A percentile compares a stretch with the other conserved stretches of the same genome.
Conservation (phyloP, 441 rosid genomes). For the Cnidoscolus chayamansa region DNA sequence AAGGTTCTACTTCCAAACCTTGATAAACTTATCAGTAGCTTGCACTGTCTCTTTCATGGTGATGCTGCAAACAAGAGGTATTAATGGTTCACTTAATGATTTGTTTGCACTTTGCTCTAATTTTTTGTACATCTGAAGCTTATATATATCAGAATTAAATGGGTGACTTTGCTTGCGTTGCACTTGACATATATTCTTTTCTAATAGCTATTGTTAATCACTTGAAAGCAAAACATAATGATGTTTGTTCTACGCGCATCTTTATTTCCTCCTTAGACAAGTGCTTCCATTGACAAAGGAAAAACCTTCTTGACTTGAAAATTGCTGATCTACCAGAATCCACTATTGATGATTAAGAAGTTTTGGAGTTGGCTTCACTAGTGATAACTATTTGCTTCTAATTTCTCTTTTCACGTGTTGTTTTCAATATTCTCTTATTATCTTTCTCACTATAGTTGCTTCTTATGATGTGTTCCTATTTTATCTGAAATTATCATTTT, state of each 20-base stretch:
- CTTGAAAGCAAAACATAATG: background rate
- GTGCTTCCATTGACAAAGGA: no score
- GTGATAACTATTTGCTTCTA: no score
- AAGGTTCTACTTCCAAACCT: slow-evolving; percentile 55
- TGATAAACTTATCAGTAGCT: slow-evolving; percentile 59
- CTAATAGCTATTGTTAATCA: background rate
- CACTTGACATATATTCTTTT: background rate
- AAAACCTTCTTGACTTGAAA: no score
- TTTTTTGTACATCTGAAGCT: background rate
- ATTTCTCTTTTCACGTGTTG: no score
- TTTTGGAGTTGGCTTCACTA: no score
- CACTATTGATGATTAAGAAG: no score
- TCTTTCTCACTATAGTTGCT: no score
- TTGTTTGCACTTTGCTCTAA: background rate
- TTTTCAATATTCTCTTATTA: no score
- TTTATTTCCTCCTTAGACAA: no score
- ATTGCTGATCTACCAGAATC: no score
- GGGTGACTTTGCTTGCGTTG: background rate
- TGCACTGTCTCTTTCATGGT: slow-evolving; percentile 65
- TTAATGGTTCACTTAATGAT: slow-evolving; percentile 12
- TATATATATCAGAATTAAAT: background rate
- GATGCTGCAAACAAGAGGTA: slow-evolving; percentile 67
- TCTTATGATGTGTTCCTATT: no score
- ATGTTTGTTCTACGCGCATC: background rate
- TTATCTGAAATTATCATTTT: no score